Conservation (phyloP, 352 stramenopile genomes). For the Phytopythium vexans region DNA sequence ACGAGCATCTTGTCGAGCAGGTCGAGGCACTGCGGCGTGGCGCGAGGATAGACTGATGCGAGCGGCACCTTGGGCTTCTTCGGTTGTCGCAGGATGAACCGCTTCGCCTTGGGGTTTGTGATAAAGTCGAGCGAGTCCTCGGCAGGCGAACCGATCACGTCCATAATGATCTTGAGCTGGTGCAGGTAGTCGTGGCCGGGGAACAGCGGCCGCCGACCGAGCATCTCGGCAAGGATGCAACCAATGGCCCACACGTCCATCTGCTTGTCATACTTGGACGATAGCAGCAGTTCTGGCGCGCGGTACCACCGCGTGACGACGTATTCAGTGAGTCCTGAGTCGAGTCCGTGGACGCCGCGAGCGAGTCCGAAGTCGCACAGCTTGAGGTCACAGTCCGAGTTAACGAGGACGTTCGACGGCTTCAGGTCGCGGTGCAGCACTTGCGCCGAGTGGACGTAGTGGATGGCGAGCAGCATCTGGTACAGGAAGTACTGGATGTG, state of each 20-base stretch:
- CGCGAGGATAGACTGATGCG: constrained; percentile 83
- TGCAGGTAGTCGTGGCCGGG: constrained; percentile 86
- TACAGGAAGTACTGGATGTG: constrained; percentile 81
- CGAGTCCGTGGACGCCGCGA: constrained; percentile 65
- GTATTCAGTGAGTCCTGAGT: constrained; percentile 87
- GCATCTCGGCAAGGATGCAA: constrained; percentile 86
- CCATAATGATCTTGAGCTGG: constrained; percentile 90
- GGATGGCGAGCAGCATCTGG: constrained; percentile 74
- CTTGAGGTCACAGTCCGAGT: constrained; percentile 80
- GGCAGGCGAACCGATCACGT: constrained; percentile 76
- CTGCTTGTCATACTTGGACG: constrained; percentile 88
- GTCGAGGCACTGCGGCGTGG: constrained; percentile 81
- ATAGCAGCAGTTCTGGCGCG: constrained; percentile 90
- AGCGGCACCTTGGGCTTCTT: constrained; percentile 85
- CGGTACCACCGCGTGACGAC: constrained; percentile 92
- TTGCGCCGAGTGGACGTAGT: constrained; percentile 79
- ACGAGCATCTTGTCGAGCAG: constrained; percentile 92
- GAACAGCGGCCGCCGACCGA: constrained; percentile 80
- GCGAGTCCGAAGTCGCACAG: constrained; percentile 79
- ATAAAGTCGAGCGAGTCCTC: constrained; percentile 86
- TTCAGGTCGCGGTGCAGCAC: constrained; percentile 79
- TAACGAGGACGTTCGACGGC: constrained; percentile 77
- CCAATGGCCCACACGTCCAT: constrained; percentile 88
- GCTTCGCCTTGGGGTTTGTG: constrained; percentile 87
- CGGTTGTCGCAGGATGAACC: constrained; percentile 83